Evolutionary conservation across 176 grass and related monocot genomes (phyloP), one percentile per base, ranked within the genome.

Genomic region (maize (Zea mays)): DNA sequence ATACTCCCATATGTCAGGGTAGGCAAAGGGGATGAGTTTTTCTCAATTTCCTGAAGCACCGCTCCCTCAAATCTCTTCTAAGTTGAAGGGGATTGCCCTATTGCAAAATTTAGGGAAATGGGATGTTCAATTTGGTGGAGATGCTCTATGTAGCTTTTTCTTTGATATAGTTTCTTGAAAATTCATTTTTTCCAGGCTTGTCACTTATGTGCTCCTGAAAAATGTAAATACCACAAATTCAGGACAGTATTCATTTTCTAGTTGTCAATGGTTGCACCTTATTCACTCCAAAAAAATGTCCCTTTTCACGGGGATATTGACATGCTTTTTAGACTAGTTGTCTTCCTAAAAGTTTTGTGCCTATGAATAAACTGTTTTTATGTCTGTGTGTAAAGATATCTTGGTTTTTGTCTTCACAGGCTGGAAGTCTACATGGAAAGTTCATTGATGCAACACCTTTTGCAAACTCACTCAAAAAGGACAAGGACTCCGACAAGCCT

Each of bases 371-470:
- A n/a, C 19, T 27, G 33, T 73, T 74, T 74, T 70, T 27, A 50
- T 33, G 27, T 72, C 38, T 43, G 57, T 33, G 57, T 33, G 27
- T 27, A 27, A 27, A 27, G 27, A 56, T 36, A 58, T 8, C 5
- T 63, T 72, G 67, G 35, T 39, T 55, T 70, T 78, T 82, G 27
- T 84, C 63, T 71, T 72, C 7, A 20, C 61, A 97, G 95, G 95
- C 85, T 66, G 95, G 95, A 85, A 86, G 91, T 88, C 77, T 88
- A 49, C 87, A 90, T n/a, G 95, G 95, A 52, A 90, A 94, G 85
- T 94, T 92, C 54, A 71, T 92, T 8, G 76, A 97, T 83, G 95
- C 95, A 65, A 97, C 91, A 33, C 91, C 94, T 79, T 97, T 97
- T 89, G 63, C 84, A 81, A 89, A 49, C 80, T 93, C 88, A 56